A percentile compares a stretch with the other conserved stretches of the same genome.
Conservation (phyloP, 208 protist species). For the Acanthamoeba lenticulata region DNA sequence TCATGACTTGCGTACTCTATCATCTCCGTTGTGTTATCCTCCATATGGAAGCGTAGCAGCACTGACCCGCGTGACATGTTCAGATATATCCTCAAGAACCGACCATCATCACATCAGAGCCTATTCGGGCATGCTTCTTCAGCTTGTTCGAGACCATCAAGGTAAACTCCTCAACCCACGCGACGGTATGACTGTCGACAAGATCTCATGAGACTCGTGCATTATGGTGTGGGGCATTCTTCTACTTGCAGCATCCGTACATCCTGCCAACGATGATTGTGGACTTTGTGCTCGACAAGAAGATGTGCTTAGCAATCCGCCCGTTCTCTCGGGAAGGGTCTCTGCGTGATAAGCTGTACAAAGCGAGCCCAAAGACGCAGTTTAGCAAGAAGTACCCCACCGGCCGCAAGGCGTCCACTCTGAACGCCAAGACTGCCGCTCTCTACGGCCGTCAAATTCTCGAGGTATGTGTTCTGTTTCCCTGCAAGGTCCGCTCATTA, state of each 20-base stretch:
- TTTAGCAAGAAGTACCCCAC: neutral
- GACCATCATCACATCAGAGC: neutral
- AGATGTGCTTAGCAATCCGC: neutral
- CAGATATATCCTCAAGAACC: neutral
- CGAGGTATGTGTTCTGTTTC: neutral
- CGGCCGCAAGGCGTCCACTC: neutral
- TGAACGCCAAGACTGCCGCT: neutral
- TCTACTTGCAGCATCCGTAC: neutral
- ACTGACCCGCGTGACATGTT: neutral
- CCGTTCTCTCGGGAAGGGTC: neutral
- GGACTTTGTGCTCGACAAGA: slow-evolving; percentile 45
- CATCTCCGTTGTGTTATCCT: neutral
- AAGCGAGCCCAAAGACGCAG: neutral
- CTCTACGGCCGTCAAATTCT: slow-evolving; percentile 47
- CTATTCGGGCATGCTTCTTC: neutral
- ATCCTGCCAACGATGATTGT: neutral
- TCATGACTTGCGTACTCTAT: slow-evolving; percentile 26
- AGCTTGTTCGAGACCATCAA: neutral
- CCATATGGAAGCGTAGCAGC: neutral
- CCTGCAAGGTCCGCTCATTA: neutral
- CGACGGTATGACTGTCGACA: neutral
- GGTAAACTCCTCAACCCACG: neutral
- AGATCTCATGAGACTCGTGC: no score
- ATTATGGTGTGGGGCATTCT: neutral
- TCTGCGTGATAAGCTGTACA: neutral